Conservation (phyloP, 805 yeast genomes). For the Teunomyces stri region DNA sequence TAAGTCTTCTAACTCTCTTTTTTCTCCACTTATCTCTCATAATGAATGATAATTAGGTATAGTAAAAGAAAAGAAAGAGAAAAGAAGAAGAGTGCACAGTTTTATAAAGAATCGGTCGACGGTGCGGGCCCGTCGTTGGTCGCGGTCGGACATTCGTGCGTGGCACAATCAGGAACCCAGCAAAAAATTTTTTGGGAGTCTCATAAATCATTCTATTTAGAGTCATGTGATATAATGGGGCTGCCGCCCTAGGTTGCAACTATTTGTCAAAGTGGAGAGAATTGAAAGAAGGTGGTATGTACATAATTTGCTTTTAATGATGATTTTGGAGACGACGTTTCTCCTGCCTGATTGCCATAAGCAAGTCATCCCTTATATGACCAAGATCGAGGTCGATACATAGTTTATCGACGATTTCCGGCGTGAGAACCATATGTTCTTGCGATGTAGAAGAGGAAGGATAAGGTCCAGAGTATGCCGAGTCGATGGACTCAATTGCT, state of each 20-base stretch:
- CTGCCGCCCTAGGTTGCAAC: background rate
- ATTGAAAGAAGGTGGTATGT: background rate
- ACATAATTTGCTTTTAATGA: too few relatives aligned
- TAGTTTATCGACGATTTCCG: conserved; percentile 40
- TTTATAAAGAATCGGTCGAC: conserved; percentile 8
- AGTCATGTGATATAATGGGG: background rate
- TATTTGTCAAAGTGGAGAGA: background rate
- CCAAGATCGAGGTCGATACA: conserved; percentile 45
- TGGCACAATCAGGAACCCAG: background rate
- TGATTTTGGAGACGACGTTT: conserved; percentile 9
- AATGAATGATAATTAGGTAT: conserved; percentile 34
- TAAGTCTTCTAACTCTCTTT: conserved; percentile 99
- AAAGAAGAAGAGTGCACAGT: conserved; percentile 4
- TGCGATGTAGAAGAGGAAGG: background rate
- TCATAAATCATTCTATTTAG: too few relatives aligned
- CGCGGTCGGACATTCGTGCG: background rate
- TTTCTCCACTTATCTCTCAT: conserved; percentile 99
- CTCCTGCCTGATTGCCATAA: conserved; percentile 57
- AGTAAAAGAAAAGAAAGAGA: conserved; percentile 11
- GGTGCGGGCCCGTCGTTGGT: conserved; percentile 19
- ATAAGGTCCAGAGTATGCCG: conserved; percentile 6
- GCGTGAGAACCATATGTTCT: conserved; percentile 2
- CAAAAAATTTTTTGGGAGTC: too few relatives aligned
- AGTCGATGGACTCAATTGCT: conserved; percentile 14
- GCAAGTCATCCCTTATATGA: conserved; percentile 43